These are phyloP conservation scores for Fusarium guadeloupense DNA, from an alignment of 2,329 filamentous ascomycete genomes.

Conservation along the genomic window DNA sequence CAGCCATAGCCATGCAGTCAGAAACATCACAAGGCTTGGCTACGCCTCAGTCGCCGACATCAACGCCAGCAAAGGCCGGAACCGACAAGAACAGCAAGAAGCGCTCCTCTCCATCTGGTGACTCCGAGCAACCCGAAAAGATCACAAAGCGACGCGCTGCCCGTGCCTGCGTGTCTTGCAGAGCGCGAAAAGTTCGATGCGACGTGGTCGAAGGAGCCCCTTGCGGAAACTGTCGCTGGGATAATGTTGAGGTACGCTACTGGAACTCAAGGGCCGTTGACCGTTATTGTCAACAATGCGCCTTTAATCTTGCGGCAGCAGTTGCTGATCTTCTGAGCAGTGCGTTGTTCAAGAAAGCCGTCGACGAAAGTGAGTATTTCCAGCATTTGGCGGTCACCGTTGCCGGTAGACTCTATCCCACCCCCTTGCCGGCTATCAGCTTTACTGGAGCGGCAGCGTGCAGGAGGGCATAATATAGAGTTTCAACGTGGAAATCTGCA, in stretches of 20 bases:
- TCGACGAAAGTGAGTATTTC: constrained; percentile 77
- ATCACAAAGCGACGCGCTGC: constrained; percentile 83
- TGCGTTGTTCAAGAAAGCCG: constrained; percentile 83
- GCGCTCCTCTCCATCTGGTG: constrained; percentile 45
- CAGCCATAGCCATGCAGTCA: constrained; percentile 33
- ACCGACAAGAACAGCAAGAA: constrained; percentile 48
- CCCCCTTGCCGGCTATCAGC: constrained; percentile 7
- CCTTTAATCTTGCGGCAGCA: constrained; percentile 17
- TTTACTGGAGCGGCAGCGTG: constrained; percentile 15
- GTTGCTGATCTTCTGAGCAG: constrained; percentile 41
- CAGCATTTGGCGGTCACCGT: constrained; percentile 11
- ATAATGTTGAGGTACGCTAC: constrained; percentile 70
- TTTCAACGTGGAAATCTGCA: constrained; percentile 11
- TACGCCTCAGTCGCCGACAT: constrained; percentile 44
- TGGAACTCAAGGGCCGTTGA: constrained; percentile 9
- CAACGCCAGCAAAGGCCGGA: constrained; percentile 40
- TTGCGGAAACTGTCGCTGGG: constrained; percentile 86
- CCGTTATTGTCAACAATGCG: constrained; percentile 5
- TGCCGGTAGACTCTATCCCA: constrained; percentile 11
- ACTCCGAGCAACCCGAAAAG: constrained; percentile 54
- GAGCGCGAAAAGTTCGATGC: constrained; percentile 89
- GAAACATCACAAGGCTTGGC: constrained; percentile 40
- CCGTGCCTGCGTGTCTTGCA: constrained; percentile 88
- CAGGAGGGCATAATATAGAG: constrained; percentile 28
- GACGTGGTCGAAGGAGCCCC: constrained; percentile 90